Conservation (phyloP, 2,329 filamentous ascomycete genomes). For the Septoria linicola region DNA sequence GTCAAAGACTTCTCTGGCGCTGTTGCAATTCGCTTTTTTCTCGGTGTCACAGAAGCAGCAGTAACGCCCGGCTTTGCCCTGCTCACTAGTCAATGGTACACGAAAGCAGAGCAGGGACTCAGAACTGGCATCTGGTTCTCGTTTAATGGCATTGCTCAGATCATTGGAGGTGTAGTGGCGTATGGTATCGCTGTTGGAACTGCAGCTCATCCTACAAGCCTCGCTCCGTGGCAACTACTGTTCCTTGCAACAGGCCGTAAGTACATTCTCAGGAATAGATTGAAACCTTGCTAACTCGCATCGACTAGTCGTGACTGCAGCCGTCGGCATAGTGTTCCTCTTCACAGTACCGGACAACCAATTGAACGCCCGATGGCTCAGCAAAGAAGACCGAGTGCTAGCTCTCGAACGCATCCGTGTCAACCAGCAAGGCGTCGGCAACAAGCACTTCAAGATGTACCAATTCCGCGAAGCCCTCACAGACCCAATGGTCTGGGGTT, state of each 20-base stretch:
- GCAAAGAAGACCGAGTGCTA: conserved; percentile 63
- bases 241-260: conserved; percentile 46
- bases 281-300: too few species aligned
- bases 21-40: conserved; percentile 64
- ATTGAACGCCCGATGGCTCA: conserved; percentile 62
- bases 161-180: conserved; percentile 61
- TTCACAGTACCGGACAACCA: conserved; percentile 59
- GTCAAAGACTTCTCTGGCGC: conserved; percentile 61
- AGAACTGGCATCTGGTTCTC: conserved; percentile 67
- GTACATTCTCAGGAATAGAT: too few species aligned
- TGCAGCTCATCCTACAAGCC: conserved; percentile 53
- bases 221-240: conserved; percentile 66
- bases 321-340: conserved; percentile 45
- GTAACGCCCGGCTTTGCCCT: conserved; percentile 69
- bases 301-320: conserved; percentile 40
- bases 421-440: conserved; percentile 74
- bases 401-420: conserved; percentile 69
- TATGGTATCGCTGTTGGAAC: conserved; percentile 63
- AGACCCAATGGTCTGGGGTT: conserved; percentile 61
- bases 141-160: conserved; percentile 65
- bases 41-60: conserved; percentile 67
- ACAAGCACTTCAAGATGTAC: conserved; percentile 45
- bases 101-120: conserved; percentile 64
- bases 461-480: conserved; percentile 62
- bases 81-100: conserved; percentile 71